These are phyloP conservation scores for Beauveria pseudobassiana DNA, from an alignment of 2,329 filamentous ascomycete species.

Conservation along the genomic window DNA sequence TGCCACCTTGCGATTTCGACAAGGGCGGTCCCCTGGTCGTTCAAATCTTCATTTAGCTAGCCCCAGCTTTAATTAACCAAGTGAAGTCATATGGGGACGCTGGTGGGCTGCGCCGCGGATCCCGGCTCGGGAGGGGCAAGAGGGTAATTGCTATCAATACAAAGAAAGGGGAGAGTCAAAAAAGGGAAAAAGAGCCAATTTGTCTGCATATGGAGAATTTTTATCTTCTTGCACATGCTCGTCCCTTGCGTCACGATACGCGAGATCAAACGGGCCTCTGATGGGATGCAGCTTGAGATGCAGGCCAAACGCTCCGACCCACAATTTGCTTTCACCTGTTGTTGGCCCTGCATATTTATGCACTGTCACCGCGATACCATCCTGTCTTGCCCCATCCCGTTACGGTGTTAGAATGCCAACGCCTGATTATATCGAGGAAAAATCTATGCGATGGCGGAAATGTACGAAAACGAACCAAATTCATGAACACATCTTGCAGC, in stretches of 20 bases:
- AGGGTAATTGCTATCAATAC: not conserved
- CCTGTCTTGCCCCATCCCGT: too few species aligned
- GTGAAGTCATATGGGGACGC: constrained; percentile 10
- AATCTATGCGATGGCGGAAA: too few species aligned
- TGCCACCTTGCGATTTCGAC: constrained; percentile 24
- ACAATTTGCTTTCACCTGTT: not conserved
- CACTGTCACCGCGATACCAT: too few species aligned
- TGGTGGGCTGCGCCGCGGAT: not conserved
- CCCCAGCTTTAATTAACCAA: constrained; percentile 9
- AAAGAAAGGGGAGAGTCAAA: not conserved
- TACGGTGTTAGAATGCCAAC: too few species aligned
- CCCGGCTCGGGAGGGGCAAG: not conserved
- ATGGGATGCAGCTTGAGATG: not conserved
- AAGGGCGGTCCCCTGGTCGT: constrained; percentile 13
- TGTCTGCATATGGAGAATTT: not conserved
- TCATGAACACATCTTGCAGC: too few species aligned
- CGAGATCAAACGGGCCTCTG: not conserved
- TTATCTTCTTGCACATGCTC: not conserved
- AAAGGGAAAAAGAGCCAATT: not conserved
- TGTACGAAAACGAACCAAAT: too few species aligned
- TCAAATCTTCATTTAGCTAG: constrained; percentile 11
- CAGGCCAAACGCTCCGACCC: not conserved
- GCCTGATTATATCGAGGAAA: too few species aligned
- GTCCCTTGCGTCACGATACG: not conserved
- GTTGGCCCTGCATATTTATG: not conserved